phyloP scores from a whole-genome alignment of 495 filamentous ascomycete genomes.

The Penicillium silybi region DNA sequence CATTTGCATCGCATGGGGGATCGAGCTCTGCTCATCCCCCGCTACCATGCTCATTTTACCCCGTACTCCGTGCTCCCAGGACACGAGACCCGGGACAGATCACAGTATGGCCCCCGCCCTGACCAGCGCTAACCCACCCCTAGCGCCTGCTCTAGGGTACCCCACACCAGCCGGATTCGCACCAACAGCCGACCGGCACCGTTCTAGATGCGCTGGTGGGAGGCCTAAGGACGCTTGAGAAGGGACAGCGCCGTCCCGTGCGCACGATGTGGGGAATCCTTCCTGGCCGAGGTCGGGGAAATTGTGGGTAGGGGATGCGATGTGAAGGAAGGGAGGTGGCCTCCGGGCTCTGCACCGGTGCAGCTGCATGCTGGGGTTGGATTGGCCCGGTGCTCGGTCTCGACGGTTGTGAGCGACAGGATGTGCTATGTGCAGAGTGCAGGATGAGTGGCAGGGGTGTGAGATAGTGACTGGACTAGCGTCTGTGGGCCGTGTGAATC shows the following conservation, averaged over 20 bases:
- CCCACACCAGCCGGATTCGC: background rate
- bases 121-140: background rate
- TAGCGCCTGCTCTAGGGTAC: slow-evolving; percentile 3
- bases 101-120: background rate
- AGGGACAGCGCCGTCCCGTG: slow-evolving; percentile 7
- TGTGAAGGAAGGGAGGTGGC: background rate
- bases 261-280: slow-evolving; percentile 14
- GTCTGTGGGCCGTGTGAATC: background rate
- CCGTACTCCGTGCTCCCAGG: background rate
- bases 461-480: background rate
- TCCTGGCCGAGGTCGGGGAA: slow-evolving; percentile 11
- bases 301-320: slow-evolving; percentile 5
- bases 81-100: background rate
- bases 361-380: background rate
- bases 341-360: background rate
- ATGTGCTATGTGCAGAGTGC: background rate
- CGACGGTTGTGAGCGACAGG: background rate
- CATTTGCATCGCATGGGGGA: background rate
- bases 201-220: background rate
- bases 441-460: background rate
- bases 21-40: too few relatives aligned
- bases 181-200: background rate
- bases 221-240: background rate
- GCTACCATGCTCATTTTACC: background rate
- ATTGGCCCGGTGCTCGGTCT: background rate